phyloP scores from a whole-genome alignment of 306 rosid genomes.

The Pyrus pyrifolia region DNA sequence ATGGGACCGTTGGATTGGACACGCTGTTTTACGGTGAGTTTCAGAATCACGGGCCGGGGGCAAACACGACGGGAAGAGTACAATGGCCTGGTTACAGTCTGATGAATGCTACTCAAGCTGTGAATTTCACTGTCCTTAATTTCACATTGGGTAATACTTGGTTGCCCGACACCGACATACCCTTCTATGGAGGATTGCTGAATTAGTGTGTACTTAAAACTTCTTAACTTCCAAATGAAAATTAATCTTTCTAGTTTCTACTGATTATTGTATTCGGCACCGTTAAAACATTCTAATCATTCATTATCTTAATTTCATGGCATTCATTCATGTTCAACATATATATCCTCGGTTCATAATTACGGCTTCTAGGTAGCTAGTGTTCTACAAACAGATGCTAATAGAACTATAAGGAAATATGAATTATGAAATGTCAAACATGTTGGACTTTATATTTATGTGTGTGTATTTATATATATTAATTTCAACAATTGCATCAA shows the following conservation, averaged over 20 bases:
- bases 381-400: not conserved
- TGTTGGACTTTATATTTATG: not conserved
- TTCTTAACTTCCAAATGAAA: not conserved
- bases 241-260: not conserved
- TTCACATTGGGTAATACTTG: constrained; percentile 61
- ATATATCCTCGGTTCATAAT: not conserved
- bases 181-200: constrained; percentile 45
- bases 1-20: constrained; percentile 58
- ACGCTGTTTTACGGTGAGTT: constrained; percentile 68
- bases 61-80: constrained; percentile 46
- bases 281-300: not conserved
- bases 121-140: constrained; percentile 56
- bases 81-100: constrained; percentile 57
- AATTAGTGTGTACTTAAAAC: not conserved
- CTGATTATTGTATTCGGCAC: not conserved
- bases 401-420: too few relatives aligned
- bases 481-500: too few relatives aligned
- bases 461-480: too few relatives aligned
- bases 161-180: constrained; percentile 67
- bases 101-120: constrained; percentile 57
- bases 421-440: not conserved
- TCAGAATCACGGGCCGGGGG: constrained; percentile 61
- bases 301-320: not conserved
- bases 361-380: not conserved
- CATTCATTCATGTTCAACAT: not conserved